Percentiles rank a stretch among this genome's conserved stretches.
Evolutionary conservation across 2,329 filamentous ascomycete species (phyloP).

Genomic region (Fusarium sp.): DNA sequence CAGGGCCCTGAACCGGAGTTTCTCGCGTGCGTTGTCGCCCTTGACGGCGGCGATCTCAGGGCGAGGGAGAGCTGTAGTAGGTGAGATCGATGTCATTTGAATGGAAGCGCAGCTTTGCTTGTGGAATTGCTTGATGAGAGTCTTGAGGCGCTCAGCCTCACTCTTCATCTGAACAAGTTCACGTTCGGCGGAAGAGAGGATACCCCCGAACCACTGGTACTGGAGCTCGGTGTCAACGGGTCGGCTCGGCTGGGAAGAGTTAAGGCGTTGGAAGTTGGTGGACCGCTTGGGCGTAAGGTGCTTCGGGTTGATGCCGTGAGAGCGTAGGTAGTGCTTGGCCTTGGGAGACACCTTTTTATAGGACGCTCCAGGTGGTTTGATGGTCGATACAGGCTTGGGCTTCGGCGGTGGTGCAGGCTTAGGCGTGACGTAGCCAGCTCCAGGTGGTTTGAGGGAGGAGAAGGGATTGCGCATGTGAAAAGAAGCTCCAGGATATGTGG

Average conservation of each 20-base stretch:
- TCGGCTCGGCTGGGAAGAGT: neutral
- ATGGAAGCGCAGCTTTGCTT: neutral
- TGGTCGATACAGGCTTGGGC: neutral
- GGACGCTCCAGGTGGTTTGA: conserved; percentile 14
- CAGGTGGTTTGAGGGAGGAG: neutral
- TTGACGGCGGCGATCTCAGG: conserved; percentile 1
- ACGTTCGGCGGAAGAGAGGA: conserved; percentile 18
- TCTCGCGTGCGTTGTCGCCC: conserved; percentile 3
- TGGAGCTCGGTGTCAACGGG: neutral
- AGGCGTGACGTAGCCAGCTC: neutral
- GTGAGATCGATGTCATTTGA: neutral
- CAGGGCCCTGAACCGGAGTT: conserved; percentile 7
- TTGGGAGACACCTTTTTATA: conserved; percentile 31
- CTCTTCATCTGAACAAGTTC: neutral
- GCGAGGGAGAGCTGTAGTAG: neutral
- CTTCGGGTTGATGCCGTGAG: neutral
- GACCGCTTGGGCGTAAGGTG: conserved; percentile 7
- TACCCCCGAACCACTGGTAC: conserved; percentile 12
- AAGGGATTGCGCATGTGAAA: neutral
- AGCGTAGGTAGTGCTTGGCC: conserved; percentile 17
- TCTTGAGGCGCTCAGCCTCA: neutral
- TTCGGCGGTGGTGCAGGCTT: neutral
- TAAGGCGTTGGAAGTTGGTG: neutral
- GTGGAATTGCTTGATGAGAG: conserved; percentile 4
- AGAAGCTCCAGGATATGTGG: neutral